Percentiles rank a stretch among this genome's conserved stretches.
Conservation (phyloP, 257 asterid genomes). For the Fraxinus cuspidata region DNA sequence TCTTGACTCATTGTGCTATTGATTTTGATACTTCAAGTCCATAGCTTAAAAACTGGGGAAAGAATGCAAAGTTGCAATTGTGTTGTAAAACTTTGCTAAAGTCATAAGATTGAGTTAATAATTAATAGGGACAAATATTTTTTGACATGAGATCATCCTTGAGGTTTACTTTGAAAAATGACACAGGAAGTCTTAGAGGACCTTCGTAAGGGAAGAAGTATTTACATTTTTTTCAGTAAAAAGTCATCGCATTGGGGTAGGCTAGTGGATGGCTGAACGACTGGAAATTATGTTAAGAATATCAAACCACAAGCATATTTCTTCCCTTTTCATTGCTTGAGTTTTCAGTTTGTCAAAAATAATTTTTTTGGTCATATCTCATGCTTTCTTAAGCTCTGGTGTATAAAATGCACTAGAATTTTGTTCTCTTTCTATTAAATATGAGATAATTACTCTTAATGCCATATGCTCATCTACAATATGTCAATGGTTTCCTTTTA, state of each 20-base stretch:
- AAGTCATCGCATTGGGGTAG: background rate
- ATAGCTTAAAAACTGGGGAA: slow-evolving; percentile 2
- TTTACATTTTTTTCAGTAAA: background rate
- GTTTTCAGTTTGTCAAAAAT: background rate
- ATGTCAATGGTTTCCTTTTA: background rate
- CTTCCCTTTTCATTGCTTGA: background rate
- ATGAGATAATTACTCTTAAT: too few relatives aligned
- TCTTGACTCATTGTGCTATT: background rate
- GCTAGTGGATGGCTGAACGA: background rate
- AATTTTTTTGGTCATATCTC: background rate
- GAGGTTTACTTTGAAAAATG: background rate
- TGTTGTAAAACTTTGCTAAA: slow-evolving; percentile 1
- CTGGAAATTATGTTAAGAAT: background rate
- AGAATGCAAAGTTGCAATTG: background rate
- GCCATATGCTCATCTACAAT: background rate
- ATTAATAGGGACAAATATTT: background rate
- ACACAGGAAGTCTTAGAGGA: background rate
- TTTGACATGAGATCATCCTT: background rate
- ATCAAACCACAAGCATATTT: background rate
- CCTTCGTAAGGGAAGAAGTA: background rate
- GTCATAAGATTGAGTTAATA: slow-evolving; percentile 21
- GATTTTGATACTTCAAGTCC: slow-evolving; percentile 2
- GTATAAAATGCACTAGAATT: background rate
- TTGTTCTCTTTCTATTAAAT: background rate
- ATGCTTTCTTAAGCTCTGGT: background rate